These are phyloP conservation scores for Osmanthus fragrans DNA, from an alignment of 257 asterid species.

Conservation along the genomic window DNA sequence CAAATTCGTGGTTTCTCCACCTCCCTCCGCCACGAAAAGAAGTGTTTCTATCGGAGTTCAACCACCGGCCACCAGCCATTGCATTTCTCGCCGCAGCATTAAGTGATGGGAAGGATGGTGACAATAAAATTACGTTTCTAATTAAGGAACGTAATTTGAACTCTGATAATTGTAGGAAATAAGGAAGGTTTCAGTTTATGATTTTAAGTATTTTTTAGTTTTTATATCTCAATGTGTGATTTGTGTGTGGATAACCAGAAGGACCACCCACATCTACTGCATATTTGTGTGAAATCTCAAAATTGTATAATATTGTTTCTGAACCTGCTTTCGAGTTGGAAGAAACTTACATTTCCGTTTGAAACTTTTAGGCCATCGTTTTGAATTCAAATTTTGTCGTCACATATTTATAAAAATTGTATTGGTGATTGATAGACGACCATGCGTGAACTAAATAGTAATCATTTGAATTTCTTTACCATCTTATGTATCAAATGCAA, in stretches of 20 bases:
- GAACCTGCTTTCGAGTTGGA: neutral
- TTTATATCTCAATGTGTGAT: neutral
- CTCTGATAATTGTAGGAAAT: neutral
- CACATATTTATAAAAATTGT: too few species aligned
- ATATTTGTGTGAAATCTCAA: neutral
- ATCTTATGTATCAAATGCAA: too few species aligned
- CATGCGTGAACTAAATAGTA: too few species aligned
- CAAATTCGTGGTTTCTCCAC: conserved; percentile 32
- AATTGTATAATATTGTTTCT: neutral
- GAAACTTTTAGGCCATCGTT: too few species aligned
- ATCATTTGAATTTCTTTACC: too few species aligned
- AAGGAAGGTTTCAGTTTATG: neutral
- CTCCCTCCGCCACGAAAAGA: conserved; percentile 17
- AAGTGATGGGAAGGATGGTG: neutral
- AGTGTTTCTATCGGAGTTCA: conserved; percentile 17
- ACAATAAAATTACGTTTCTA: neutral
- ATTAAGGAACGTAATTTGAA: neutral
- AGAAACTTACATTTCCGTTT: neutral
- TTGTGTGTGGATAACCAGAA: neutral
- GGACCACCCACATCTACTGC: neutral
- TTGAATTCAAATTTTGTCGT: too few species aligned
- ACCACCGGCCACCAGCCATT: conserved; percentile 22
- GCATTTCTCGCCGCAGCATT: neutral
- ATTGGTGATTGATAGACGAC: too few species aligned
- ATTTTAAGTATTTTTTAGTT: neutral